phyloP scores from a whole-genome alignment of 768 basidiomycete genomes.

The Pulveroboletus frians region DNA sequence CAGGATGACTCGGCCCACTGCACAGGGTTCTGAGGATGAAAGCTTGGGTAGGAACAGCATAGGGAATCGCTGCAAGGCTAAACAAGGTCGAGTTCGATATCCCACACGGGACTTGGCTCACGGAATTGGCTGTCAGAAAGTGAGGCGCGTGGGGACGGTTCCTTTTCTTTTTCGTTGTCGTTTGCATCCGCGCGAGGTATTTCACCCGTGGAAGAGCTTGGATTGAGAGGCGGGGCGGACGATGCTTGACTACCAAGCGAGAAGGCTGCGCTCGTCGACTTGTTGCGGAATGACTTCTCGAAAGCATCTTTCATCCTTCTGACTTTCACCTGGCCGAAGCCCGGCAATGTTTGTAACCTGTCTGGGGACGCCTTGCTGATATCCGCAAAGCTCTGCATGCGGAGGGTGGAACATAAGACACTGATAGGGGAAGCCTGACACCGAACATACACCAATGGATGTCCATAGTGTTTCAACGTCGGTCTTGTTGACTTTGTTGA shows the following conservation, averaged over 20 bases:
- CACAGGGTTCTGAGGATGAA: neutral
- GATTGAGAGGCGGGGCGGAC: neutral
- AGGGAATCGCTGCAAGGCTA: conserved; percentile 18
- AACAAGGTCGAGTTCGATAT: conserved; percentile 60
- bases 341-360: conserved; percentile 78
- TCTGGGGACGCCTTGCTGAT: conserved; percentile 71
- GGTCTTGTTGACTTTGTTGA: conserved; percentile 95
- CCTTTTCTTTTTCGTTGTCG: conserved; percentile 22
- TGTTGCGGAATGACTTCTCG: conserved; percentile 78
- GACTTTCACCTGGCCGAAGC: conserved; percentile 92
- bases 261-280: conserved; percentile 46
- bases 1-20: neutral
- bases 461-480: conserved; percentile 90
- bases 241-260: conserved; percentile 27
- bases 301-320: conserved; percentile 88
- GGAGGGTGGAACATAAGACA: conserved; percentile 4
- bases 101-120: conserved; percentile 62
- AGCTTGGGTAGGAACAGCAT: neutral
- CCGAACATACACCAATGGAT: conserved; percentile 75
- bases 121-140: conserved; percentile 24
- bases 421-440: neutral
- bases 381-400: conserved; percentile 72
- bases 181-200: neutral
- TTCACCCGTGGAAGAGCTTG: neutral
- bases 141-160: conserved; percentile 1